These are phyloP conservation scores for Arachnopeziza araneosa DNA, from an alignment of 2,329 filamentous ascomycete species.

Conservation along the genomic window DNA sequence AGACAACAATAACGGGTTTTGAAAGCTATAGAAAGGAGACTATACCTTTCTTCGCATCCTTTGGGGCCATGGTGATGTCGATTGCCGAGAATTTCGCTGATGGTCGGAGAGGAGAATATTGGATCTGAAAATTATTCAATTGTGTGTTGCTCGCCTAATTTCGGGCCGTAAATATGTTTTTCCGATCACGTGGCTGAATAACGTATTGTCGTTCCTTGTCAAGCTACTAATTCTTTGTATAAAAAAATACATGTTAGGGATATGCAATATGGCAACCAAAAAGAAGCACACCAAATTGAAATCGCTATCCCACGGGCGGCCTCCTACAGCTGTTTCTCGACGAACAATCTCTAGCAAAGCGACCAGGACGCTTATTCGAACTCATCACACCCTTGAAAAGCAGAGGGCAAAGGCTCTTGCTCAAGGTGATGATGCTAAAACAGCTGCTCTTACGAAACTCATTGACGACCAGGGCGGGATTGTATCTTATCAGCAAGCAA, in stretches of 20 bases:
- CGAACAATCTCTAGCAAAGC: conserved; percentile 60
- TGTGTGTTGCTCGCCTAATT: neutral
- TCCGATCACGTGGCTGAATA: neutral
- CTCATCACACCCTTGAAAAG: conserved; percentile 61
- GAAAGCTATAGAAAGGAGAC: conserved; percentile 17
- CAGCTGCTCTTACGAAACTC: conserved; percentile 43
- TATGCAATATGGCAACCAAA: conserved; percentile 38
- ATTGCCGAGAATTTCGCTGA: conserved; percentile 19
- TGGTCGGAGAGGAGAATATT: neutral
- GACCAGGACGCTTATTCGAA: conserved; percentile 59
- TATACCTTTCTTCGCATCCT: conserved; percentile 33
- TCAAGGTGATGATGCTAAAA: conserved; percentile 46
- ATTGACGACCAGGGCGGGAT: conserved; percentile 56
- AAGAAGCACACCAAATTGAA: conserved; percentile 40
- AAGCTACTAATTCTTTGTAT: too few species aligned
- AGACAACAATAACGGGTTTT: neutral
- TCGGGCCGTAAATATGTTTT: too few species aligned
- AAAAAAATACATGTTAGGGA: neutral
- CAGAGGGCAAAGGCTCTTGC: conserved; percentile 49
- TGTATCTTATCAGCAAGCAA: conserved; percentile 59
- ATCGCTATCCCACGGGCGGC: conserved; percentile 49
- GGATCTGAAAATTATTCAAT: conserved; percentile 7
- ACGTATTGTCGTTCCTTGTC: too few species aligned
- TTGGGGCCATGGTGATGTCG: conserved; percentile 29
- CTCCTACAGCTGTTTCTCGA: conserved; percentile 42